Evolutionary conservation across 2,329 filamentous ascomycete genomes (phyloP), one percentile per base, ranked within the genome.

Genomic region (Byssoonygena ceratinophila): DNA sequence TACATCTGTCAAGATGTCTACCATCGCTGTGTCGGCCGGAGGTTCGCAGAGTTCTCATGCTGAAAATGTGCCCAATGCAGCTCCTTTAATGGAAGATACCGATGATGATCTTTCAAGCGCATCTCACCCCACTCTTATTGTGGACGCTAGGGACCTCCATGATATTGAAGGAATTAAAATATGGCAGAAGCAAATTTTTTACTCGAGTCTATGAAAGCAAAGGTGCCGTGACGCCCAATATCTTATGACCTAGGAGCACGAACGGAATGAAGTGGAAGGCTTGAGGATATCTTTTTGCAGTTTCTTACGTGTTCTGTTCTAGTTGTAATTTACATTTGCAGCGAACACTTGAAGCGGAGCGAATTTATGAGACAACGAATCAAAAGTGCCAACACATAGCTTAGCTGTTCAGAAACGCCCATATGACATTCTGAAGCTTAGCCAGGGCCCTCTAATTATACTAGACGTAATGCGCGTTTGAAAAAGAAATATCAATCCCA

Each of bases 101-200:
- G 49, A 51, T 27, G 47, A 50, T 8, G 37, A 50, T 22, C 22
- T 8, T 3, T 37, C 16, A 34, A 14, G 12, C 14, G 16, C n/a
- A 18, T n/a, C 9, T 32, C 40, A 25, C 6, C 20, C 14, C 4
- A 45, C 37, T 18, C 25, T 51, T 18, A 3, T 31, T 14, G 37
- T 36, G 12, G 25, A 20, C 12, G 5, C 49, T 18, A 23, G 55
- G 27, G 56, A 57, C 25, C n/a, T 58, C n/a, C 25, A 54, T 20
- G 57, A 62, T 3, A 55, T 58, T 29, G 16, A 20, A 4, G 60
- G 56, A 16, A 52, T 62, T 44, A 61, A 59, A 46, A 58, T 64
- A 46, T 64, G 62, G 62, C 48, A 61, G 39, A 58, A 57, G 40
- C 57, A 58, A 12, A 52, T 57, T 8, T 64, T 60, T 56, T 39